Evolutionary conservation across 139 green algal species (phyloP).

Genomic region (Pleodorina starrii): DNA sequence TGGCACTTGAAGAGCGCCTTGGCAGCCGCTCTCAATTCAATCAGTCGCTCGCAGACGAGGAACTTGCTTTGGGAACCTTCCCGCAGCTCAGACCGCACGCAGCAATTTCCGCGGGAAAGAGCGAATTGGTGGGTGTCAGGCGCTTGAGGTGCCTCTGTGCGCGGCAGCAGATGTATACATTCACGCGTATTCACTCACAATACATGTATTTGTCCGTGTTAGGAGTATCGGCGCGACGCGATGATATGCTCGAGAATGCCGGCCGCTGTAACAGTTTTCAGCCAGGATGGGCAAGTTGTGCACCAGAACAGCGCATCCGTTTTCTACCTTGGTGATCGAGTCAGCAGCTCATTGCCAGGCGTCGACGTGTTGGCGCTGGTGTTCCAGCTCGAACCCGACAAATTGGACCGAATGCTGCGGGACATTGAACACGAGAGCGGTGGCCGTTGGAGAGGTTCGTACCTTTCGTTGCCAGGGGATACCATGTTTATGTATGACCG

Average conservation of each 20-base stretch:
- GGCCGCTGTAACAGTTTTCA: constrained; percentile 24
- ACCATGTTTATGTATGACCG: too few species aligned
- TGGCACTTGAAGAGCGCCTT: neutral
- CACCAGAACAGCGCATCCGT: constrained; percentile 2
- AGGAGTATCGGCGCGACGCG: neutral
- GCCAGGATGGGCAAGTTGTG: neutral
- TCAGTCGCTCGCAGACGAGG: too few species aligned
- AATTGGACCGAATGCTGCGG: neutral
- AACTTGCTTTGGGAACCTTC: too few species aligned
- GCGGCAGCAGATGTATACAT: neutral
- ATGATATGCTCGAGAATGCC: neutral
- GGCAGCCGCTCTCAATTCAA: neutral
- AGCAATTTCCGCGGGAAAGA: too few species aligned
- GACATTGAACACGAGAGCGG: neutral
- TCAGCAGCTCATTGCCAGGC: neutral
- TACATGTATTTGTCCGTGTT: neutral
- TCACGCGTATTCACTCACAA: neutral
- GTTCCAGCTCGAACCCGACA: constrained; percentile 6
- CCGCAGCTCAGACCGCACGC: too few species aligned
- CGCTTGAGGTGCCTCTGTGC: neutral
- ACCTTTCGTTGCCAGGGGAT: too few species aligned
- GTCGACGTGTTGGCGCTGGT: neutral
- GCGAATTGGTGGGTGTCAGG: neutral
- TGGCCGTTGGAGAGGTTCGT: constrained; percentile 12
- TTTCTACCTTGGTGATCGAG: neutral